Evolutionary conservation across 2,329 filamentous ascomycete species (phyloP).

Genomic region (Emydomyces testavorans): DNA sequence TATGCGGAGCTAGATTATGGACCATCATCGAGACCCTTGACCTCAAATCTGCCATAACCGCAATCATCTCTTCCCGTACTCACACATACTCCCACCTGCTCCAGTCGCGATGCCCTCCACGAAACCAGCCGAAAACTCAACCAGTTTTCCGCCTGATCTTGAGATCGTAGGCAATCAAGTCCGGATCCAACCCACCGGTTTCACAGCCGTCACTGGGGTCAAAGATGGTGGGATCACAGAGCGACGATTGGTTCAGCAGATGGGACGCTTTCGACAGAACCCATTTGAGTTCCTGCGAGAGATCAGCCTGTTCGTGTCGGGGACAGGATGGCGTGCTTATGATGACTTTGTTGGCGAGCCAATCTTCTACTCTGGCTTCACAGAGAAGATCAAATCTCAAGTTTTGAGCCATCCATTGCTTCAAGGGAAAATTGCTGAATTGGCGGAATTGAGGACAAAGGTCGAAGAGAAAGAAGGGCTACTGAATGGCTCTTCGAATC

Average conservation of each 20-base stretch:
- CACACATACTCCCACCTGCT: neutral
- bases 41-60: neutral
- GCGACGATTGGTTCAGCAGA: constrained; percentile 51
- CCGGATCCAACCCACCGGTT: constrained; percentile 62
- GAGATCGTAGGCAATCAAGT: constrained; percentile 65
- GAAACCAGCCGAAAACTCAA: constrained; percentile 22
- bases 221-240: constrained; percentile 39
- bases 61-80: neutral
- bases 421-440: constrained; percentile 58
- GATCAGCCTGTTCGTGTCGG: constrained; percentile 83
- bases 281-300: constrained; percentile 77
- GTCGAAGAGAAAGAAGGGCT: constrained; percentile 68
- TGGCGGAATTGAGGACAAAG: constrained; percentile 62
- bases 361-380: constrained; percentile 85
- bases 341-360: constrained; percentile 82
- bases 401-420: constrained; percentile 68
- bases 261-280: constrained; percentile 70
- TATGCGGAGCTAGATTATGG: too few relatives aligned
- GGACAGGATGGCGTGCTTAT: constrained; percentile 90
- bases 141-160: constrained; percentile 52
- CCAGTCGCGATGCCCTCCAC: constrained; percentile 22
- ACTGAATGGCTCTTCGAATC: constrained; percentile 37
- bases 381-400: constrained; percentile 71
- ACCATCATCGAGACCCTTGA: too few relatives aligned
- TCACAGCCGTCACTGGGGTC: constrained; percentile 29